Evolutionary conservation across 1,284 basidiomycete species (phyloP).

Genomic region (Neotropicomus parvogracilis): DNA sequence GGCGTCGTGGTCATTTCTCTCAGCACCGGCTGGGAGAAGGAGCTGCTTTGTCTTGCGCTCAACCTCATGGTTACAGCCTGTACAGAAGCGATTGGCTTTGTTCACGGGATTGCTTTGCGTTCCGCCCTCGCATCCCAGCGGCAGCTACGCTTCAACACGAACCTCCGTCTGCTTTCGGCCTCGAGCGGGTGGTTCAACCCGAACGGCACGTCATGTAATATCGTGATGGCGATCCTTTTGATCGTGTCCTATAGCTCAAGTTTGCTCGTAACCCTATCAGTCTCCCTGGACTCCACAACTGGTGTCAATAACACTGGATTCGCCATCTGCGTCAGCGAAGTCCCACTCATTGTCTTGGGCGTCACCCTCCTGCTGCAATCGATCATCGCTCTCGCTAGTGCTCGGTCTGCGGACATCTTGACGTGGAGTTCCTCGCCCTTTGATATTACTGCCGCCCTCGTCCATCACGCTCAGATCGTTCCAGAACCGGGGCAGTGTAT

Average conservation of each 20-base stretch:
- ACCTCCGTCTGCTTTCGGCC: conserved; percentile 30
- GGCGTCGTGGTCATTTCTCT: conserved; percentile 25
- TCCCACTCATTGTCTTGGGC: conserved; percentile 32
- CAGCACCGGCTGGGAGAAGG: conserved; percentile 17
- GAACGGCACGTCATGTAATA: conserved; percentile 24
- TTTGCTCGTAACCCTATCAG: conserved; percentile 22
- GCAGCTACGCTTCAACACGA: conserved; percentile 32
- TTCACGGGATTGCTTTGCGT: conserved; percentile 28
- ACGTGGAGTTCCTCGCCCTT: conserved; percentile 35
- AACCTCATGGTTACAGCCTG: conserved; percentile 28
- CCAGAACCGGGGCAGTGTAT: conserved; percentile 22
- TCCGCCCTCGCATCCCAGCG: conserved; percentile 26
- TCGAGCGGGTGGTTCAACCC: conserved; percentile 17
- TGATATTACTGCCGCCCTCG: conserved; percentile 32
- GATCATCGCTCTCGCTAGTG: conserved; percentile 22
- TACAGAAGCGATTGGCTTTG: conserved; percentile 31
- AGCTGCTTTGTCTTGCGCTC: conserved; percentile 21
- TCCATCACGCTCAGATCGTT: conserved; percentile 26
- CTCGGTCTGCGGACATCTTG: conserved; percentile 20
- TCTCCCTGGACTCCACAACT: conserved; percentile 19
- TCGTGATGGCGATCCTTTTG: conserved; percentile 29
- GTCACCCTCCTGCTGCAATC: conserved; percentile 21
- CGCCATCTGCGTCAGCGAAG: conserved; percentile 23
- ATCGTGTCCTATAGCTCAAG: conserved; percentile 29
- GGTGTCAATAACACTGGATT: conserved; percentile 3